Evolutionary conservation across 768 basidiomycete species (phyloP), one percentile per base, ranked within the genome.

Genomic region (Tylopilus sp.): DNA sequence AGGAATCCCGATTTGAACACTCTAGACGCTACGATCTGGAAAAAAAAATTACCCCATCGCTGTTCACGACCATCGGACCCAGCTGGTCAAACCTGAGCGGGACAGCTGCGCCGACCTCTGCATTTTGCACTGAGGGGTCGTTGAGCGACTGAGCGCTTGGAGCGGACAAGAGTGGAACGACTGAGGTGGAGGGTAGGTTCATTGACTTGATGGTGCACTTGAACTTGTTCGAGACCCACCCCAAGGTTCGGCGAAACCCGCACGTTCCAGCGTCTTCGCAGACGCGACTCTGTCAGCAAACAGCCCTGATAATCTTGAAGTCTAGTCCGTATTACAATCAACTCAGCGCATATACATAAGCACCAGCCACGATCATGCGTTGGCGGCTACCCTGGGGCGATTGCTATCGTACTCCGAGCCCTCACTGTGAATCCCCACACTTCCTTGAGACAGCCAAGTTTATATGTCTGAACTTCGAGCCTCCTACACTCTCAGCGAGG

Each of bases 31-130:
- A 26, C 18, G 23, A 36, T 40, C 15, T 9, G 36, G 7, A 38
- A 15, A 17, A 38, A 15, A 69, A 77, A 10, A 50, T 2, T 62
- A 85, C 82, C 47, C 83, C 84, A 69, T 87, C 79, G 38, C 70
- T 77, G 61, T 86, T 86, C 36, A 86, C 81, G 40, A 87, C 81
- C 73, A 86, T 76, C 1, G 85, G 85, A 1, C 83, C 84, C 12
- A 86, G 72, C 18, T 71, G 73, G 52, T 86, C 82, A 6, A 85
- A 66, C 62, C 75, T 80, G 44, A 83, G 66, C 3, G 72, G 60
- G 30, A 62, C 55, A 10, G 56, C 62, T 20, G 58, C 47, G 13
- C 55, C 53, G 11, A 60, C 41, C 15, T 57, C 41, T 4, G 61
- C 49, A 33, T 61, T 52, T 6, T 49, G 40, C 25, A 52, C 49